Conservation (phyloP, 2,329 filamentous ascomycete genomes). For the Rutstroemia sp. region DNA sequence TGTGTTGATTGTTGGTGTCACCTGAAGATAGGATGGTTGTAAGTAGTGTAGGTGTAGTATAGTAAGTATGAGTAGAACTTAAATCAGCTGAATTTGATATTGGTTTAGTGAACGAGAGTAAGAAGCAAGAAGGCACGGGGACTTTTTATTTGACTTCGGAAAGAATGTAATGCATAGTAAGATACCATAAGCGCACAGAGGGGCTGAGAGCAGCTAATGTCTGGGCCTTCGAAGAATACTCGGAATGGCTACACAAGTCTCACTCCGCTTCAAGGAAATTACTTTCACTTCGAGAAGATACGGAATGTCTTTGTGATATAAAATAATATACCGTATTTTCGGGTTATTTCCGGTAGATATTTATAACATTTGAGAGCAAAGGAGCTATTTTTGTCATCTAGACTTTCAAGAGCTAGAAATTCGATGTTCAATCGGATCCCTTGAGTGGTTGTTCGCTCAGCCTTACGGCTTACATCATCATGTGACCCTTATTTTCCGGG, state of each 20-base stretch:
- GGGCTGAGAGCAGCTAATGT: not conserved
- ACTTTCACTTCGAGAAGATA: no score
- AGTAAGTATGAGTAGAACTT: not conserved
- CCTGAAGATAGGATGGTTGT: not conserved
- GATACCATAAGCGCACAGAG: not conserved
- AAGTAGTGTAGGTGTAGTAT: not conserved
- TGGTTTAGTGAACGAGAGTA: not conserved
- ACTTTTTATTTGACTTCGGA: not conserved
- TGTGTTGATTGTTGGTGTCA: not conserved
- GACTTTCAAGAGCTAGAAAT: not conserved
- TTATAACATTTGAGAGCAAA: not conserved
- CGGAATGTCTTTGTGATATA: no score
- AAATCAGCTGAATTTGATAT: not conserved
- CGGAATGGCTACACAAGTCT: no score
- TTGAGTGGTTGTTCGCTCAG: not conserved
- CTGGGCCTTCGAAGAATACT: not conserved
- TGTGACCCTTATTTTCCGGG: not conserved
- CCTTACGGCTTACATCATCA: conserved; percentile 4
- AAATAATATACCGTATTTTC: not conserved
- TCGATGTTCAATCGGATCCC: not conserved
- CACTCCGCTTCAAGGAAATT: no score
- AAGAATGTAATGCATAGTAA: not conserved
- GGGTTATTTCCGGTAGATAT: not conserved
- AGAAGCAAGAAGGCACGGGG: not conserved
- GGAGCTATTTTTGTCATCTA: no score